Base-by-base conservation (phyloP, 495 filamentous ascomycete species). In the Penicillium paradoxum region DNA sequence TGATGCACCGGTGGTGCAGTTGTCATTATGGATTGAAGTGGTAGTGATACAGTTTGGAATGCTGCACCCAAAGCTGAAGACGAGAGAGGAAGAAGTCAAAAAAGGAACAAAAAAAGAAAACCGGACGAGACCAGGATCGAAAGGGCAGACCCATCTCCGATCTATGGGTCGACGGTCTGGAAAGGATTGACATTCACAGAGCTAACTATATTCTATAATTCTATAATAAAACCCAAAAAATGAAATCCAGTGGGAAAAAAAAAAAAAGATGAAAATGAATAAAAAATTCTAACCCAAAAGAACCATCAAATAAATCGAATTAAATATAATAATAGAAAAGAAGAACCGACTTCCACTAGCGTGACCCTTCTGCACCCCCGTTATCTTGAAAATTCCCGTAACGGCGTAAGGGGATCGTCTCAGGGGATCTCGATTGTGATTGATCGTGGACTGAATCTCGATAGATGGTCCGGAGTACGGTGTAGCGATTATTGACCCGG, bases 1-100 rank as follows among this genome's bases (percentile, higher is more conserved):
- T 72, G 69, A 41, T 68, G 57, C 59, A 73, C 71, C 30, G 69
- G 70, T 32, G 71, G 66, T 47, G 72, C 71, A 59, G 72, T 63
- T 53, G 72, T 71, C 72, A 77, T 75, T 56, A 46, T 50, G 25
- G 41, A 47, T 10, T 21, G 43, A 24, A 13, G 22, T 43, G 40
- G 6, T 9, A 17, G 40, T 25, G 40, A 43, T 43, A 24, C 19
- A 42, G 22, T 25, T 17, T 42, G 4, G 6, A 41, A 25, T 22
- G 13, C 19, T 38, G 15, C 38, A 40, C 17, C 18, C 7, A 27
- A 15, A 25, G 40, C 13, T 15, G 21, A 42, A 27, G 53, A 52
- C 19, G 29, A 62, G 15, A 54, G 40, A 17, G n/a, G 39, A 29
- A 44, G 41, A 49, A 45, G 45, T 34, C 52, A 45, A 45, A 48